Base-by-base conservation (phyloP, 192 early-diverging fungal genomes). In the Spinellus fusiger region DNA sequence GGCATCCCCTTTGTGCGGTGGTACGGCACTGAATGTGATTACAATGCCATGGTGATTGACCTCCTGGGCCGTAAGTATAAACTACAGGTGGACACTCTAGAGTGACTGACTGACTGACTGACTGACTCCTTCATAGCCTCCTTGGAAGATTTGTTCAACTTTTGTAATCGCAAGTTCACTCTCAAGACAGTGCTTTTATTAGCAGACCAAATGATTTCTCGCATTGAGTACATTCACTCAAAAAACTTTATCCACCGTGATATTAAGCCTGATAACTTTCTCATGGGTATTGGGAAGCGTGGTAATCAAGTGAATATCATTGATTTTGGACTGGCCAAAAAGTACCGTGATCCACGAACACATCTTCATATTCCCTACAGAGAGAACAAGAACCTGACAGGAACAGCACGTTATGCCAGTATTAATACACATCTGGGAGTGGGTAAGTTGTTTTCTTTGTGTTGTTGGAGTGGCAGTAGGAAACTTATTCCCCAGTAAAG, bases 161-260 rank as follows among this genome's bases (percentile, higher is more conserved):
- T 86, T 71, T 93, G 91, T 78, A 84, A 87, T 69, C 83, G 92
- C 60, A 90, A 92, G 70, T 93, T 93, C 67, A 83, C 84, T 37
- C 76, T 95, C 23, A 93, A 95, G 66, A 95, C 93, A 26, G 87
- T 93, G 26, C 70, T 93, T 27, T 66, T 93, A 59, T 74, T 95
- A 20, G 91, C 89, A 23, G 92, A 95, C 74, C 91, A 93, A 75
- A 73, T 93, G 86, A 81, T 87, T 35, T 81, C 82, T 49, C 79
- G 85, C 38, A 77, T 89, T 56, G 84, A 87, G 66, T 84, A 83
- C 52, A 80, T 91, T 44, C 87, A 88, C 64, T 80, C 77, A 57
- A 93, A 92, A 73, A 89, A 91, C 66, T 91, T 94, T 64, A 91
- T 95, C 62, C 91, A 95, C 67, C 84, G 93, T 59, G 91, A 91